These are phyloP conservation scores for Phytopythium litorale DNA, from an alignment of 352 stramenopile species.

Conservation along the genomic window DNA sequence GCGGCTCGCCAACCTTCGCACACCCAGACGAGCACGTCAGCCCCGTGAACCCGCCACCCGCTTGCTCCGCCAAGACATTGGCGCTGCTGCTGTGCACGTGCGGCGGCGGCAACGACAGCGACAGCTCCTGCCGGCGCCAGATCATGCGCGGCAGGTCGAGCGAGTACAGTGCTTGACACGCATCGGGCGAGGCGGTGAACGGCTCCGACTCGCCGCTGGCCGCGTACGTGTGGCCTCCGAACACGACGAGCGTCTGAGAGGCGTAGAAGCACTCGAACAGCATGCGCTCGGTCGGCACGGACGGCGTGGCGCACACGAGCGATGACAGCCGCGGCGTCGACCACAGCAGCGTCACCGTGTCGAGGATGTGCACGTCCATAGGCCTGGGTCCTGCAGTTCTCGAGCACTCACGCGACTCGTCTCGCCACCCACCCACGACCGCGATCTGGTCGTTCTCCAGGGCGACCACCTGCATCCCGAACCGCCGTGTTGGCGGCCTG, in stretches of 20 bases:
- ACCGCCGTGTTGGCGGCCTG: conserved; percentile 41
- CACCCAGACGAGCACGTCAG: conserved; percentile 21
- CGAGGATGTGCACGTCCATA: conserved; percentile 46
- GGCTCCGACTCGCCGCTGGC: conserved; percentile 38
- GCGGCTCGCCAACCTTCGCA: not conserved
- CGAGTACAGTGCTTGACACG: conserved; percentile 39
- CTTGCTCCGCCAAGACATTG: conserved; percentile 26
- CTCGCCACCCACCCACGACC: conserved; percentile 28
- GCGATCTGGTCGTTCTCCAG: conserved; percentile 38
- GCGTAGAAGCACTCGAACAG: conserved; percentile 48
- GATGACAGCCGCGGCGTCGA: conserved; percentile 39
- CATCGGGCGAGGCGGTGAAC: conserved; percentile 22
- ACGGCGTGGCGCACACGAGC: conserved; percentile 25
- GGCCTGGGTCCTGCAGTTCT: not conserved
- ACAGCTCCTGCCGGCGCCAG: conserved; percentile 45
- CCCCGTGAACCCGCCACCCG: conserved; percentile 2
- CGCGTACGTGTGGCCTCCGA: conserved; percentile 44
- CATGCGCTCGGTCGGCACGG: conserved; percentile 31
- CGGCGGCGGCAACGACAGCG: conserved; percentile 12
- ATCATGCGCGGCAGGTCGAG: conserved; percentile 66
- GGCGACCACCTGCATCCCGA: conserved; percentile 41
- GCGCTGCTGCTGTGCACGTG: conserved; percentile 25
- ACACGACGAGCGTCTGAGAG: conserved; percentile 35
- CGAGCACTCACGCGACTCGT: not conserved
- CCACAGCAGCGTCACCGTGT: conserved; percentile 44